Evolutionary conservation across 768 basidiomycete species (phyloP).

Genomic region (Collybiopsis luxurians): DNA sequence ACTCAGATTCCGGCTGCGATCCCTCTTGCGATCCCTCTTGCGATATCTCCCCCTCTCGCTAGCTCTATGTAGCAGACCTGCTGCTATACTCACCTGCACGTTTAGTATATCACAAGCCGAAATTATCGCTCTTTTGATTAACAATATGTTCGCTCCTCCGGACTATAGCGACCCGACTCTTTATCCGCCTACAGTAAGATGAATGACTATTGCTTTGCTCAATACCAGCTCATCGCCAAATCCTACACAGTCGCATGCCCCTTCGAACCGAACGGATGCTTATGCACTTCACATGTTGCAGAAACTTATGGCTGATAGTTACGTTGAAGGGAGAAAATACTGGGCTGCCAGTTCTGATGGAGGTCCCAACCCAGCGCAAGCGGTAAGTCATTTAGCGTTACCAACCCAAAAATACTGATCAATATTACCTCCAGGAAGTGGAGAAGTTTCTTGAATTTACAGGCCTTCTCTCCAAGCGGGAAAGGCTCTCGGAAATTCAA

Average conservation of each 20-base stretch:
- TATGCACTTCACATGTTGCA: neutral
- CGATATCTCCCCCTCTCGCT: neutral
- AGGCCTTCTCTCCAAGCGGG: neutral
- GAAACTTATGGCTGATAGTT: slow-evolving; percentile 7
- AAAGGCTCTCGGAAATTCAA: neutral
- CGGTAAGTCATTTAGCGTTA: neutral
- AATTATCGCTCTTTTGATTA: neutral
- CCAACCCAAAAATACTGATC: no score
- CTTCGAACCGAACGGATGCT: neutral
- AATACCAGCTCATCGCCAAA: neutral
- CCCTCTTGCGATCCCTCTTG: neutral
- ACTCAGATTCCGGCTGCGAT: neutral
- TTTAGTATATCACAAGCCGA: neutral
- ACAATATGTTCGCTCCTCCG: slow-evolving; percentile 3
- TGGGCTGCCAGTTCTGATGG: neutral
- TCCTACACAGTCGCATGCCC: neutral
- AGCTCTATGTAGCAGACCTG: no score
- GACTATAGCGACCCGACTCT: neutral
- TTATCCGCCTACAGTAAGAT: neutral
- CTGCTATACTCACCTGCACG: no score
- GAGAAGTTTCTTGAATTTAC: slow-evolving; percentile 7
- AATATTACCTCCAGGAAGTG: neutral
- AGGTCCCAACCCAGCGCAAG: slow-evolving; percentile 1
- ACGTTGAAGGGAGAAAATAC: slow-evolving; percentile 4
- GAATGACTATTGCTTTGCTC: neutral